A percentile compares a stretch with the other conserved stretches of the same genome.
Conservation (phyloP, 2,329 filamentous ascomycete species). For the Aspergillus pseudotamarii region DNA sequence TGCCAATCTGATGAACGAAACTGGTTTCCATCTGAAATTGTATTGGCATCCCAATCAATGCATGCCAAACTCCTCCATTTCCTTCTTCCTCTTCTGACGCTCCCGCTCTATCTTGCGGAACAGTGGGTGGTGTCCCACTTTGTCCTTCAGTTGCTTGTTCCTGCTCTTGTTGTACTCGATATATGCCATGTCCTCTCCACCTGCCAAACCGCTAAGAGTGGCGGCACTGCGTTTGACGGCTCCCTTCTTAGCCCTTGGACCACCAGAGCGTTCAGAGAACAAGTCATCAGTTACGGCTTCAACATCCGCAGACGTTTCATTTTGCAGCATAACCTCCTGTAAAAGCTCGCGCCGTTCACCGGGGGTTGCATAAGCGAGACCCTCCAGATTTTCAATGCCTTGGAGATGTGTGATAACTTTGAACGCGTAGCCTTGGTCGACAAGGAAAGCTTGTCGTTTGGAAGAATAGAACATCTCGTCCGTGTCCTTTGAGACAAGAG, state of each 20-base stretch:
- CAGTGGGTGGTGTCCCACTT: constrained; percentile 60
- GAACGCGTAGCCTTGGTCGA: constrained; percentile 98
- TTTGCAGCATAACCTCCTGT: constrained; percentile 85
- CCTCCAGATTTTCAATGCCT: constrained; percentile 82
- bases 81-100: constrained; percentile 58
- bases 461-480: constrained; percentile 98
- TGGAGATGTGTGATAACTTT: constrained; percentile 96
- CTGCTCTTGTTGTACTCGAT: constrained; percentile 77
- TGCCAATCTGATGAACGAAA: not conserved
- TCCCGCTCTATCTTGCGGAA: constrained; percentile 69
- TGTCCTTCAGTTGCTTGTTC: constrained; percentile 69
- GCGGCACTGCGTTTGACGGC: constrained; percentile 78
- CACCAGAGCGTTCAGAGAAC: constrained; percentile 60
- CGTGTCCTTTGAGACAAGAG: constrained; percentile 93
- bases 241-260: constrained; percentile 50
- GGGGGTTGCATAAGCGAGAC: constrained; percentile 77
- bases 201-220: constrained; percentile 80
- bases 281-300: constrained; percentile 72
- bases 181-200: constrained; percentile 97
- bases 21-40: not conserved
- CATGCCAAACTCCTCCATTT: constrained; percentile 36
- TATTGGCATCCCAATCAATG: constrained; percentile 10
- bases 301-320: constrained; percentile 71
- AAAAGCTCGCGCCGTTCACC: constrained; percentile 82
- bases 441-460: constrained; percentile 93